Evolutionary conservation across 2,329 filamentous ascomycete genomes (phyloP), one percentile per base, ranked within the genome.

Genomic region (Cordyceps farinosa): DNA sequence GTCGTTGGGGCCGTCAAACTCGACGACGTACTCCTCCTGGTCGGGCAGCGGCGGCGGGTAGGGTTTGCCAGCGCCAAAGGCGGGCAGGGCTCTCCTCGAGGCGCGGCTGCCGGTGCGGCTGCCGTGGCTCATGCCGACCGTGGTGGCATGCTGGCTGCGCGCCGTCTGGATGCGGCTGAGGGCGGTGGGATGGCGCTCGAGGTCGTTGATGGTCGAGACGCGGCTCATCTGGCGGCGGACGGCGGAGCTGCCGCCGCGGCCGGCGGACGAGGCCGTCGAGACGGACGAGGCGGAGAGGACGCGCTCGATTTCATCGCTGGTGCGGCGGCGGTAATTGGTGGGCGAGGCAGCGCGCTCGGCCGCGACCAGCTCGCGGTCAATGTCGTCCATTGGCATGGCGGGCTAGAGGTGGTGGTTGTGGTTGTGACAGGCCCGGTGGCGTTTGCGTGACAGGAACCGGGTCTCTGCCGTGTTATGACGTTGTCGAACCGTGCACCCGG

Each of bases 1-100:
- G 70, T 97, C 92, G 67, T 92, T 83, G 1, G 87, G 88, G 0
- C 92, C 92, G 68, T 93, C 89, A 71, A 96, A 97, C 74, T 92
- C 90, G 50, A 93, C 90, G 0, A 92, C 89, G 71, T 93, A 94
- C 67, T 90, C 86, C 69, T 93, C 90, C 68, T 83, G 81, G 15
- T 87, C 85, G 2, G 90, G 89, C 48, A 93, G 73, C 0, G 78
- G 80, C 3, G 90, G 90, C 3, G 90, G 90, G 69, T 86, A 91
- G 0, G 87, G 81, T 76, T 92, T 93, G n/a, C 88, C 89, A 61
- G 80, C 86, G 42, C 90, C 90, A 73, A 92, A 91, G 7, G 78
- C 75, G 1, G 90, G 90, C 62, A 92, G 71, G 0, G 89, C 87
- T 70, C 77, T 86, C 61, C 72, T 79, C 5, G 80, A 85, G 55